Evolutionary conservation across 2,329 filamentous ascomycete species (phyloP).

Genomic region (Penicillium olsonii): DNA sequence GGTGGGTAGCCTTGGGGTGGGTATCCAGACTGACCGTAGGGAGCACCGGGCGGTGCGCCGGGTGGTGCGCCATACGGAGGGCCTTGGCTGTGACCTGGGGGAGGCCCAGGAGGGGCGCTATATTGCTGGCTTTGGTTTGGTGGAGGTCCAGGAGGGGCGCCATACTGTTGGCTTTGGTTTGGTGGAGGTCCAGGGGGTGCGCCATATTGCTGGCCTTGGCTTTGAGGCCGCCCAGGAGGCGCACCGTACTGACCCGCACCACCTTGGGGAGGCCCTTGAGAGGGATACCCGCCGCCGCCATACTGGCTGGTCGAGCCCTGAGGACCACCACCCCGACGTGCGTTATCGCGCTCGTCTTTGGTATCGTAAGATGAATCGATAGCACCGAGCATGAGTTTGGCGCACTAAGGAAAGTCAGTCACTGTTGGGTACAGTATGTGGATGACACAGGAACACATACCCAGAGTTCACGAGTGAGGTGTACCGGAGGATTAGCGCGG

Average conservation of each 20-base stretch:
- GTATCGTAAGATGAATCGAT: conserved; percentile 67
- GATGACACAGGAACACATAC: conserved; percentile 29
- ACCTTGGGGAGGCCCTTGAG: background rate
- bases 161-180: conserved; percentile 13
- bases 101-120: background rate
- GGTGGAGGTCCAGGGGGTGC: conserved; percentile 11
- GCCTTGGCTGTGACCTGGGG: conserved; percentile 22
- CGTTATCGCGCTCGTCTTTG: conserved; percentile 62
- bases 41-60: conserved; percentile 15
- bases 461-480: conserved; percentile 67
- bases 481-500: conserved; percentile 60
- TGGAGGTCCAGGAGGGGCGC: conserved; percentile 14
- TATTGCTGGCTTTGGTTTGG: background rate
- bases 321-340: conserved; percentile 29
- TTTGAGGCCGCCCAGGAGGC: conserved; percentile 2
- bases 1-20: conserved; percentile 6
- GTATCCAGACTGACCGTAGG: conserved; percentile 17
- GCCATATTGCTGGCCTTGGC: conserved; percentile 10
- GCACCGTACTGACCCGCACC: background rate
- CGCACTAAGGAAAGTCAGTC: conserved; percentile 43
- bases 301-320: conserved; percentile 40
- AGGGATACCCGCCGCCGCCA: conserved; percentile 27
- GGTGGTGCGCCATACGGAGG: conserved; percentile 23
- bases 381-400: conserved; percentile 67
- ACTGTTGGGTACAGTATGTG: background rate